These are phyloP conservation scores for Aspergillus glaucus DNA, from an alignment of 2,329 filamentous ascomycete species.

Conservation along the genomic window DNA sequence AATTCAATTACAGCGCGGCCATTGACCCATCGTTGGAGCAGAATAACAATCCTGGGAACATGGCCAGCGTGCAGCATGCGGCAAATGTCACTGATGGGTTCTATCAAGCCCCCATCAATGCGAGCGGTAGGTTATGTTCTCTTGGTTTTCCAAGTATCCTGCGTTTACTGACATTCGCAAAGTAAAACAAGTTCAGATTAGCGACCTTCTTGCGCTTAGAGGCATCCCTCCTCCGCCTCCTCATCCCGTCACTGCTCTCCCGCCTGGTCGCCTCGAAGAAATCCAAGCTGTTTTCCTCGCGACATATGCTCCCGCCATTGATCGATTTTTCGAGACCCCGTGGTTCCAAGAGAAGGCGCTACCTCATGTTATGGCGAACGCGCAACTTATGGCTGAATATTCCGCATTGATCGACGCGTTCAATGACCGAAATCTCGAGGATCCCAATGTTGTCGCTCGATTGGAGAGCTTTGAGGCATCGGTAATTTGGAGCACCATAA, in stretches of 20 bases:
- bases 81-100: conserved; percentile 18
- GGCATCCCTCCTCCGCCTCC: conserved; percentile 53
- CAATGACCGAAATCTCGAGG: conserved; percentile 33
- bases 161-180: conserved; percentile 15
- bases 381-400: conserved; percentile 59
- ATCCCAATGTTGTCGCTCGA: conserved; percentile 32
- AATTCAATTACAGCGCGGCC: conserved; percentile 53
- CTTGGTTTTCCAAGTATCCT: conserved; percentile 1
- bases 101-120: conserved; percentile 20
- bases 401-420: conserved; percentile 54
- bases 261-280: conserved; percentile 52
- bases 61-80: conserved; percentile 28
- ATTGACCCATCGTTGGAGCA: conserved; percentile 62
- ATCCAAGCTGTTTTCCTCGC: conserved; percentile 67
- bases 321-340: conserved; percentile 70
- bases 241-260: conserved; percentile 43
- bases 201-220: conserved; percentile 64
- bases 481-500: conserved; percentile 55
- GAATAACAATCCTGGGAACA: conserved; percentile 21
- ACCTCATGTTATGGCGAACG: conserved; percentile 49
- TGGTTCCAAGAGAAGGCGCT: conserved; percentile 65
- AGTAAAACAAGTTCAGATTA: conserved; percentile 64
- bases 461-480: conserved; percentile 52
- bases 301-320: conserved; percentile 68
- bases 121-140: conserved; percentile 37